Evolutionary conservation across 345 rosid species (phyloP), one percentile per base, ranked within the genome.

Genomic region (Populus nigra): DNA sequence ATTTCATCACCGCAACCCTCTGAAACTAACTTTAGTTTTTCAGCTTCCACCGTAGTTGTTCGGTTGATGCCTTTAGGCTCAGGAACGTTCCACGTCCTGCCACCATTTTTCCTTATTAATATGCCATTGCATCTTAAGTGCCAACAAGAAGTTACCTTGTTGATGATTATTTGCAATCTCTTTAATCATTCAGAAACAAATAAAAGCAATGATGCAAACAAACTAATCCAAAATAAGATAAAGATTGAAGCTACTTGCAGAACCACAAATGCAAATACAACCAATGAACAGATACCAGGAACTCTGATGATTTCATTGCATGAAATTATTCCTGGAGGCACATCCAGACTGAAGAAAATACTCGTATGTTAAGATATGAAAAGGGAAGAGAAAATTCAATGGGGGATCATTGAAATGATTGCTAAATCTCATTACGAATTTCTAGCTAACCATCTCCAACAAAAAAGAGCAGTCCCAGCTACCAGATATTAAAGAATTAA

Each of bases 81-180:
- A 17, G 99, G 97, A 69, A 91, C 89, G 5, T 84, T 76, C 98
- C 94, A 90, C 94, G 92, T 91, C 86, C 99, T 96, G 65, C 74
- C 33, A 38, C 62, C 80, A 59, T 23, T 25, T 25, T 57, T 59
- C 63, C 57, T 70, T 66, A 65, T 85, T 75, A 80, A 66, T 25
- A 80, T 13, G 62, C 2, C 41, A 67, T 33, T 8, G n/a, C 41
- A 65, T 47, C 49, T 65, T 63, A 39, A 61, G 35, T 5, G 47
- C 70, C 68, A 65, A 35, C 18, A 35, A 33, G n/a, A 67, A 67
- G 41, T 22, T 67, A 25, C 25, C 11, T 61, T 61, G 27, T 25
- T 61, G 65, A 61, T 20, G 65, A 61, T 61, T 25, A 47, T 23
- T 57, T 22, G 65, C 65, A 61, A 22, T 61, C 29, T 61, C 65